These are phyloP conservation scores for Kwoniella dejecticola DNA, from an alignment of 768 basidiomycete genomes.

Conservation along the genomic window DNA sequence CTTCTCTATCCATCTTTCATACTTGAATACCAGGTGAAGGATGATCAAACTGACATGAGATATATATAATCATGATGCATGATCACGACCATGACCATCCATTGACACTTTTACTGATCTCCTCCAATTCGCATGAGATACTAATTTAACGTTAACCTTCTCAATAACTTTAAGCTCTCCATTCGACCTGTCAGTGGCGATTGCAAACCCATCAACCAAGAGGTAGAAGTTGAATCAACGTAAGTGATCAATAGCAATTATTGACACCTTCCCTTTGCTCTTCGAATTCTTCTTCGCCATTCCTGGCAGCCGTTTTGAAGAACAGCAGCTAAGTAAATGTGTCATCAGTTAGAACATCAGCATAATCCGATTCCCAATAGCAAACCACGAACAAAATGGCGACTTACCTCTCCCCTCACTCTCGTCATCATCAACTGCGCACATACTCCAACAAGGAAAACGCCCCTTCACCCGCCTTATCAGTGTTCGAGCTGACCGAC, in stretches of 20 bases:
- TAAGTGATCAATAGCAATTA: not conserved
- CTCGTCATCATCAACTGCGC: slow-evolving; percentile 5
- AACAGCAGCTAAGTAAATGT: not conserved
- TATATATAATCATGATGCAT: not conserved
- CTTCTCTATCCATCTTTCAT: not conserved
- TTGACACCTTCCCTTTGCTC: not conserved
- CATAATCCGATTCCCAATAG: not conserved
- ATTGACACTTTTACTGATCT: not conserved
- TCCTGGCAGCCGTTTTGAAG: not conserved
- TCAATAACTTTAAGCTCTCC: not conserved
- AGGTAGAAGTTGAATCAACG: slow-evolving; percentile 20
- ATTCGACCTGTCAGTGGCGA: not conserved
- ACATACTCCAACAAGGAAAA: slow-evolving; percentile 25
- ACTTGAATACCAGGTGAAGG: not conserved
- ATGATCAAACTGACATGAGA: not conserved
- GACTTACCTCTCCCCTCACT: slow-evolving; percentile 12
- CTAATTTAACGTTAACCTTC: not conserved
- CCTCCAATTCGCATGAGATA: not conserved
- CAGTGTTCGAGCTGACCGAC: slow-evolving; percentile 16
- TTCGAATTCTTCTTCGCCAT: not conserved
- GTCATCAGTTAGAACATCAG: not conserved
- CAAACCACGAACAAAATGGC: slow-evolving; percentile 2
- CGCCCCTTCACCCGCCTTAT: slow-evolving; percentile 5
- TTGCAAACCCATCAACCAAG: not conserved
- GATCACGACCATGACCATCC: too few species aligned